Base-by-base conservation (phyloP, 495 filamentous ascomycete genomes). In the Penicillium roqueforti region DNA sequence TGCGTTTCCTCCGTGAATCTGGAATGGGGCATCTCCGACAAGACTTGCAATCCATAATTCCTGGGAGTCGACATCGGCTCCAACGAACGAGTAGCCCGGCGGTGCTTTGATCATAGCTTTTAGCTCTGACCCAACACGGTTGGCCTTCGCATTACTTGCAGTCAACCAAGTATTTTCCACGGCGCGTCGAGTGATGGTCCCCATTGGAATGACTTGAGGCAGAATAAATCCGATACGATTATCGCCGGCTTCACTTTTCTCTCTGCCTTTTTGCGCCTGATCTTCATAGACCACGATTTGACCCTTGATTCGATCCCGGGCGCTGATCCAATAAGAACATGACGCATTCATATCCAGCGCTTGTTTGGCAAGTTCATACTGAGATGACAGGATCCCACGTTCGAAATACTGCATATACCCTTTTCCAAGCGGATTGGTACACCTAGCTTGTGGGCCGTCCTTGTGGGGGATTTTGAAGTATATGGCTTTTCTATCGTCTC, bases 191-290 rank as follows among this genome's bases (percentile, higher is more conserved):
- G 93, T 99, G 51, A 99, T 87, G 16, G 93, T 99, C 13, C 93
- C 93, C 93, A 99, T 99, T 9, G 93, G 93, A 54, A 99, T 97
- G 48, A 99, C 72, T 62, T 99, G 93, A n/a, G 93, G 93, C n/a
- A 99, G 73, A 58, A 99, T 97, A 59, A 88, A 93, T 4, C 93
- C 93, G 8, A 80, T 51, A n/a, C 78, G 75, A 28, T 63, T 66
- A 22, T 59, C 59, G 8, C 23, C 54, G 22, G 54, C 34, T 41
- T 56, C 45, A 1, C 56, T 47, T 53, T 51, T 49, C 18, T 54
- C 38, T 19, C 29, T 56, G 31, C 38, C 49, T 28, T 63, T 58
- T 54, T 53, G 47, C 11, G 82, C 58, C 44, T 95, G 83, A 41
- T 83, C 76, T 49, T 88, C 76, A 58, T 96, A 96, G 7, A 99